Evolutionary conservation across 371 early-diverging fungal genomes (phyloP), one percentile per base, ranked within the genome.

Genomic region (Zopfochytrium polystomum): DNA sequence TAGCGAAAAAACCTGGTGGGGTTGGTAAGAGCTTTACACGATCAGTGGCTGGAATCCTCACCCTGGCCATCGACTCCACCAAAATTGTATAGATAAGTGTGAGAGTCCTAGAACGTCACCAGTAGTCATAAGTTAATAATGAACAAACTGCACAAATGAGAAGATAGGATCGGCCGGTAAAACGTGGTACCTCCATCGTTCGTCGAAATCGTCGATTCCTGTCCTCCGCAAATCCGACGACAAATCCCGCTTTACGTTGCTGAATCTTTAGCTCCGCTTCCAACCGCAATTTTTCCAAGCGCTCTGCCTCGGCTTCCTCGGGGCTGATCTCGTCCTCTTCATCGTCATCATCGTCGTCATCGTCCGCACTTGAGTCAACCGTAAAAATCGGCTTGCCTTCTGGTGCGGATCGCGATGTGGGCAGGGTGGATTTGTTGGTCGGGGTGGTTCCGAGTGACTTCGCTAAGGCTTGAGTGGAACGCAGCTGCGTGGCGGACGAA

Each of bases 181-280:
- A 23, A 25, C 2, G 18, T 6, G 48, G 4, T 48, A 80, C 92
- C 82, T 97, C 96, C 95, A 96, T 96, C n/a, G 91, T 92, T 74
- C 95, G 75, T 57, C 96, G 77, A 70, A 89, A 90, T 29, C 89
- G 82, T 63, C 85, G 86, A 75, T 96, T 96, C 55, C 90, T 77
- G 77, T 94, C 95, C 63, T 91, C 91, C 32, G 84, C 68, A 38
- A 93, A 79, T 22, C 93, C 93, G 25, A 91, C 76, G 13, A 66
- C 63, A 71, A 88, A 88, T 56, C 78, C 78, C 15, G 65, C 35
- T 9, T 27, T 57, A 34, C 23, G 52, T 31, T 18, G 42, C 35
- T 31, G n/a, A 48, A 50, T 56, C 29, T n/a, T 27, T 22, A 52
- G 50, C 43, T 49, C 61, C 0, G 43, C 55, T 11, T 25, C 47